These are phyloP conservation scores for Solanum raphanifolium DNA, from an alignment of 257 asterid species.

Conservation along the genomic window DNA sequence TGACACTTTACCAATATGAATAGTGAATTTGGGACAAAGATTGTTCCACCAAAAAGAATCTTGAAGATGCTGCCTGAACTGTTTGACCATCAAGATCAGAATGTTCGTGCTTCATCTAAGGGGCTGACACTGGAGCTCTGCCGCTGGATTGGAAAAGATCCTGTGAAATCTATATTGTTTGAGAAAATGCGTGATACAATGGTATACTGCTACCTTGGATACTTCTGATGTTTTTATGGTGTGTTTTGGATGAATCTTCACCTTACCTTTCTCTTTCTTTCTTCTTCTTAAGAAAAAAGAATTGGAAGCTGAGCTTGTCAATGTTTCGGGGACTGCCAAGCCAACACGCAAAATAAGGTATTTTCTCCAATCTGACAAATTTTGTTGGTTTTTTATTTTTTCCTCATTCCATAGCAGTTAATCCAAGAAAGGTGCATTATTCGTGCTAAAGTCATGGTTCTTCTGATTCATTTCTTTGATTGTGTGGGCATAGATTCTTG, in stretches of 20 bases:
- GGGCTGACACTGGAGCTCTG: conserved; percentile 96
- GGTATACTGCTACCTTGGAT: conserved; percentile 33
- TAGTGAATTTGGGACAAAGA: conserved; percentile 96
- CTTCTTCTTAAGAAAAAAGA: conserved; percentile 72
- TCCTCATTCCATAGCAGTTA: neutral
- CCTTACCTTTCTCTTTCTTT: conserved; percentile 7
- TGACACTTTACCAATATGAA: conserved; percentile 23
- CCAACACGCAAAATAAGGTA: conserved; percentile 96
- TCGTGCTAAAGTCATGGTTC: neutral
- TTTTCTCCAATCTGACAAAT: neutral
- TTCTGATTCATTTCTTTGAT: neutral
- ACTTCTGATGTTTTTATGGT: neutral
- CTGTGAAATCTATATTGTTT: conserved; percentile 88
- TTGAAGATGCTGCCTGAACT: conserved; percentile 99
- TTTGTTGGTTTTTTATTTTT: neutral
- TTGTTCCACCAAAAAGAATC: conserved; percentile 90
- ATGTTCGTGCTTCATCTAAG: conserved; percentile 97
- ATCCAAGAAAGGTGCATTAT: neutral
- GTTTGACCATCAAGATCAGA: conserved; percentile 99
- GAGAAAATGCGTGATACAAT: conserved; percentile 99
- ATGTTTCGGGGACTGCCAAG: conserved; percentile 76
- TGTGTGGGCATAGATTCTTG: neutral
- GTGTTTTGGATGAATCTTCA: neutral
- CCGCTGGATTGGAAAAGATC: conserved; percentile 98
- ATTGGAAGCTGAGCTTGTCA: conserved; percentile 91